Evolutionary conservation across 2,329 filamentous ascomycete genomes (phyloP).

Genomic region (Didymella lethalis): DNA sequence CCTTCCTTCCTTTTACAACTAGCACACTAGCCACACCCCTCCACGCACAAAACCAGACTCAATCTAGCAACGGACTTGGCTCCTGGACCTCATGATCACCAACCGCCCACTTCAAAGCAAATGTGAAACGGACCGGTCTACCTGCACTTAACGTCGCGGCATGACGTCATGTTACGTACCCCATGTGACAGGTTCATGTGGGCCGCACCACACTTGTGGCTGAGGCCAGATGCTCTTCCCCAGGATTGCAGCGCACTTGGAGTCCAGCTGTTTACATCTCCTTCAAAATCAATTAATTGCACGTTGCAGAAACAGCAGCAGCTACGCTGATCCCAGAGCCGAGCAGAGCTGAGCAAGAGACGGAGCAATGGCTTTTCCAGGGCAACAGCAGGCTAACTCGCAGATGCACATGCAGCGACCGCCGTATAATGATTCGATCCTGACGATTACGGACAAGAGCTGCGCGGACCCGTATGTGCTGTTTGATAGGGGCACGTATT

Average conservation of each 20-base stretch:
- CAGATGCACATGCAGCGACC: slow-evolving; percentile 34
- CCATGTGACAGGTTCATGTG: slow-evolving; percentile 21
- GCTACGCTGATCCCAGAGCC: background rate
- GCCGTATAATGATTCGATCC: slow-evolving; percentile 51
- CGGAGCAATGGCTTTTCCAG: slow-evolving; percentile 25
- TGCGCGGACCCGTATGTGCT: slow-evolving; percentile 58
- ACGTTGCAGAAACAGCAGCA: background rate
- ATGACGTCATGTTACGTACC: slow-evolving; percentile 23
- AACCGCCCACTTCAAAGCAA: slow-evolving; percentile 6
- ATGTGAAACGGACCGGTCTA: slow-evolving; percentile 9
- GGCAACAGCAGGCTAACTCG: slow-evolving; percentile 14
- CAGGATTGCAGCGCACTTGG: background rate
- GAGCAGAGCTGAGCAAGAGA: background rate
- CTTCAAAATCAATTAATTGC: background rate
- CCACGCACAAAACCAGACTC: background rate
- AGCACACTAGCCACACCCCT: background rate
- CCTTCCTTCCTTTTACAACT: background rate
- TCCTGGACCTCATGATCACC: slow-evolving; percentile 17
- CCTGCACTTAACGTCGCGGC: slow-evolving; percentile 2
- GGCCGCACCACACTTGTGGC: slow-evolving; percentile 9
- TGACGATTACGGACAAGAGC: slow-evolving; percentile 52
- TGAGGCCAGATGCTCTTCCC: slow-evolving; percentile 5
- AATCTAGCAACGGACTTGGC: slow-evolving; percentile 4
- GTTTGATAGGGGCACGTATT: slow-evolving; percentile 54
- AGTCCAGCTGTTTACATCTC: background rate